These are phyloP conservation scores for Pelargonium nanum DNA, from an alignment of 345 rosid species.

Conservation along the genomic window DNA sequence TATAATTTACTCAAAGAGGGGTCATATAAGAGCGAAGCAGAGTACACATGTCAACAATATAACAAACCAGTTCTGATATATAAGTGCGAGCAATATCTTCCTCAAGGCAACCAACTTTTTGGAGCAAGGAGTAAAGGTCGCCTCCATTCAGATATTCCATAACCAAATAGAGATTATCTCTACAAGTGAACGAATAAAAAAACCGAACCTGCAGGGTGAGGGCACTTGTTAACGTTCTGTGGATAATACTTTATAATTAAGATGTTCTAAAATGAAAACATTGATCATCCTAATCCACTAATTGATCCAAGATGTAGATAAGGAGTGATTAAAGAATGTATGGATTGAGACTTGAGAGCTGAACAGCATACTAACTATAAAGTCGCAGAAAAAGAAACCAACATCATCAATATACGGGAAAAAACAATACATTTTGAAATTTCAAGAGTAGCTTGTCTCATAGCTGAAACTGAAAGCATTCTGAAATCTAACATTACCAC, in stretches of 20 bases:
- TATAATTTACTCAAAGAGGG: slow-evolving; percentile 4
- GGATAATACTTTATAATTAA: background rate
- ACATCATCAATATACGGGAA: background rate
- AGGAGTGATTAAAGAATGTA: too few relatives aligned
- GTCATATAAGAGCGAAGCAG: slow-evolving; percentile 6
- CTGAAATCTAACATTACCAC: slow-evolving; percentile 39
- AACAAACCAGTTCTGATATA: slow-evolving; percentile 70
- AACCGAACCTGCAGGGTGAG: slow-evolving; percentile 60
- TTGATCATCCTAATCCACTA: slow-evolving; percentile 1
- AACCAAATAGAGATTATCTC: slow-evolving; percentile 82
- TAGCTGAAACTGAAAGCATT: slow-evolving; percentile 5
- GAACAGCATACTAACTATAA: background rate
- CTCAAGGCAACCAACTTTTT: slow-evolving; percentile 74
- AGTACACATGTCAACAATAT: background rate
- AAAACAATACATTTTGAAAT: slow-evolving; percentile 3
- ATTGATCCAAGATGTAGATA: background rate
- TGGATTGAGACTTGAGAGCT: slow-evolving; percentile 6
- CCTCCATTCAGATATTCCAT: slow-evolving; percentile 93
- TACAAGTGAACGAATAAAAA: slow-evolving; percentile 73
- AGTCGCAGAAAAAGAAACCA: background rate
- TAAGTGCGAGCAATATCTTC: slow-evolving; percentile 69
- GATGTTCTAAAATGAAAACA: slow-evolving; percentile 1
- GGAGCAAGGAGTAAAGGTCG: slow-evolving; percentile 66
- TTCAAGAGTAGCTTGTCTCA: background rate
- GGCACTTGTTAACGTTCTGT: slow-evolving; percentile 10